Evolutionary conservation across 345 rosid genomes (phyloP), one percentile per base, ranked within the genome.

Genomic region (Sonneratia caseolaris): DNA sequence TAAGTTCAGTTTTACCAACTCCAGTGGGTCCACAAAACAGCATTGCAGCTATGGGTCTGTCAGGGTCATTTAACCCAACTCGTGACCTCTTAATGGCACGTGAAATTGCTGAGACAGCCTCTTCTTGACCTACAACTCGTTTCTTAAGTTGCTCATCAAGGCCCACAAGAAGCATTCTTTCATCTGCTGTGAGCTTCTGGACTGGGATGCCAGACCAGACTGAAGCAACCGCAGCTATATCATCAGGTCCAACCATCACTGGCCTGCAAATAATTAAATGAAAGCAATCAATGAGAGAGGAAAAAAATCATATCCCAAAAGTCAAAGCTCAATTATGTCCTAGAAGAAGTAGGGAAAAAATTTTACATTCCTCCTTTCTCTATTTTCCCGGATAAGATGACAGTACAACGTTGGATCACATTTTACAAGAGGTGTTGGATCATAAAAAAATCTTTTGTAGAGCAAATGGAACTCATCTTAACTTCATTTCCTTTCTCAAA

Each of bases 21-120:
- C 99, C 99, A 37, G 99, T 95, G 49, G 97, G 99, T 62, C 99
- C 99, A 77, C 99, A 95, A 71, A 95, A 95, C 68, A 95, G 89
- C 97, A 95, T 89, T 51, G 97, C 93, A 0, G 99, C 96, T 64
- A 89, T 90, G 48, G 99, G 99, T 76, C 99, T 85, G 72, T 84
- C 85, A 11, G 97, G 97, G 81, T 95, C 93, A 74, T 89, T 90
- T 74, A 95, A 79, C 47, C 97, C 99, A 66, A 89, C 89, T 9
- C 97, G 85, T 9, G 99, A 90, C 82, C 99, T 92, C 84, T 86
- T 95, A 42, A 95, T 93, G 65, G 99, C 99, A 82, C 99, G 87
- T 82, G 97, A 86, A 76, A 92, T 95, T 65, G 94, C 89, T 69
- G 84, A 57, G 75, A 95, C 97, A 69, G 97, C 99, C 84, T 90